These are phyloP conservation scores for Peronospora farinosa DNA, from an alignment of 352 stramenopile genomes.

Conservation along the genomic window DNA sequence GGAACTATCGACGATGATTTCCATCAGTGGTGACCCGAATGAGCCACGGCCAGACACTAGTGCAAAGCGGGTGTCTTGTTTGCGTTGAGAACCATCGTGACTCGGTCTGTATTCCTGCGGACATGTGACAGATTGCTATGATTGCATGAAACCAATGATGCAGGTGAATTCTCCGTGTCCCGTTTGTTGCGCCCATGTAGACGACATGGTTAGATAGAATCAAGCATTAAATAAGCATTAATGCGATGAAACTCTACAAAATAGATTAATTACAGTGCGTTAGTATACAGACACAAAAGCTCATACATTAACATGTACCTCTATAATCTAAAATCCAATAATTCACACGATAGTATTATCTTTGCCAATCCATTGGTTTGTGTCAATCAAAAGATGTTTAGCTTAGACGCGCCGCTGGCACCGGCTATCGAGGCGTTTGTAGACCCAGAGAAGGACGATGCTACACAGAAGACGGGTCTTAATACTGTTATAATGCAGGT, in stretches of 20 bases:
- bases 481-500: conserved; percentile 88
- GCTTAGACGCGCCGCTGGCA: conserved; percentile 72
- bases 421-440: conserved; percentile 84
- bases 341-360: neutral
- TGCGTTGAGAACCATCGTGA: conserved; percentile 42
- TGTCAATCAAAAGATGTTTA: conserved; percentile 54
- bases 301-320: no score
- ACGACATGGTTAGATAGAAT: conserved; percentile 32
- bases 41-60: no score
- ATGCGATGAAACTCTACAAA: neutral
- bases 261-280: neutral
- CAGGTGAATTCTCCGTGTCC: conserved; percentile 31
- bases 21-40: conserved; percentile 23
- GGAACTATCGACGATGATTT: conserved; percentile 24
- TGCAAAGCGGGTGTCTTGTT: conserved; percentile 39
- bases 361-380: neutral
- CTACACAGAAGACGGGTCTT: conserved; percentile 74
- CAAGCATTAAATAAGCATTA: neutral
- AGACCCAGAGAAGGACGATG: conserved; percentile 79
- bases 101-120: conserved; percentile 59
- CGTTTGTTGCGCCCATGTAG: conserved; percentile 43
- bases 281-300: no score
- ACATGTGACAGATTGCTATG: conserved; percentile 49
- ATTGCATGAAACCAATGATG: conserved; percentile 37
- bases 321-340: no score